A percentile compares a stretch with the other conserved stretches of the same genome.
phyloP scores from a whole-genome alignment of 257 asterid genomes.

The Solanum dulcamara region DNA sequence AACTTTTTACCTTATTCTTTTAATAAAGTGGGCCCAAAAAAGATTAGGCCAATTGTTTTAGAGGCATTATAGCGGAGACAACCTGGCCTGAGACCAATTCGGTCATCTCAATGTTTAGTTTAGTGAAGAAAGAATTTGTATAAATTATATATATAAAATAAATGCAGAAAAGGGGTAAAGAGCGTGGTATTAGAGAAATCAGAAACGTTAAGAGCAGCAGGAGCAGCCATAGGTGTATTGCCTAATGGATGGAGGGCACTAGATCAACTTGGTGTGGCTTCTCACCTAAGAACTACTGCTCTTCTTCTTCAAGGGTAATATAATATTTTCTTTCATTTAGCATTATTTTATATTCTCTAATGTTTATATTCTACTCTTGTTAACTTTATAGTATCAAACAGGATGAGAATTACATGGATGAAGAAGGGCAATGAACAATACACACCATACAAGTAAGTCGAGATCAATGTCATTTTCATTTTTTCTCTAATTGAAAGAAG shows the following conservation, averaged over 20 bases:
- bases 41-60: too few species aligned
- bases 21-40: too few species aligned
- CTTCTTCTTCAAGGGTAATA: constrained; percentile 11
- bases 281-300: constrained; percentile 14
- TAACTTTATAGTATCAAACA: neutral
- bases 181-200: constrained; percentile 22
- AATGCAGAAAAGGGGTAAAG: constrained; percentile 21
- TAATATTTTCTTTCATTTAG: neutral
- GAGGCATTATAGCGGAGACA: too few species aligned
- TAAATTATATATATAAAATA: neutral
- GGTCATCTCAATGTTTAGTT: neutral
- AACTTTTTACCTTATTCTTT: too few species aligned
- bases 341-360: neutral
- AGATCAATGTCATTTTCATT: neutral
- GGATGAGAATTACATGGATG: constrained; percentile 9
- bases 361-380: neutral
- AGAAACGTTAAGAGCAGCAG: constrained; percentile 10
- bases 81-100: too few species aligned
- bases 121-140: neutral
- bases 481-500: neutral
- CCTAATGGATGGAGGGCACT: constrained; percentile 37
- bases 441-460: constrained; percentile 15
- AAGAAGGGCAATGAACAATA: constrained; percentile 7
- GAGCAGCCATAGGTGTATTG: constrained; percentile 21
- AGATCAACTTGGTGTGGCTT: constrained; percentile 27